Percentiles rank a stretch among this genome's conserved stretches.
phyloP scores from a whole-genome alignment of 768 basidiomycete species.

The Suillus hirtellus region DNA sequence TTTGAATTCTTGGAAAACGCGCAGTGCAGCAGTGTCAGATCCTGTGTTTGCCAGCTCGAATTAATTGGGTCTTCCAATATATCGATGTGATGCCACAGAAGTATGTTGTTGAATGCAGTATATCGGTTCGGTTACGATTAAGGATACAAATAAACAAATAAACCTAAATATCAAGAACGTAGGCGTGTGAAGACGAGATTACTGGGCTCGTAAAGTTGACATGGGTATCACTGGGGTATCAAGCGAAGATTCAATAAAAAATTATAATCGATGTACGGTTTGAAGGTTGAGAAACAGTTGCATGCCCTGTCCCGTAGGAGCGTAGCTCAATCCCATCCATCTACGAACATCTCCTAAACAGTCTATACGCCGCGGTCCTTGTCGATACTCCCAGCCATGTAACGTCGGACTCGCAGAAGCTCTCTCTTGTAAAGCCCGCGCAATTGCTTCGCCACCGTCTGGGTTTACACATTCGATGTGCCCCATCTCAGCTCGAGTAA shows the following conservation, averaged over 20 bases:
- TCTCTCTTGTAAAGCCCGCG: conserved; percentile 35
- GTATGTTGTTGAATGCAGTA: background rate
- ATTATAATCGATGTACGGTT: background rate
- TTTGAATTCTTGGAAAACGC: too few relatives aligned
- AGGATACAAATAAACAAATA: background rate
- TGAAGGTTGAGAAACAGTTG: conserved; percentile 3
- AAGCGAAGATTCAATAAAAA: background rate
- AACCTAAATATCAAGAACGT: too few relatives aligned
- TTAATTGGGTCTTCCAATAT: background rate
- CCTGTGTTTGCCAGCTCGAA: background rate
- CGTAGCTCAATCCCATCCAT: conserved; percentile 5
- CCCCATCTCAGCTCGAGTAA: conserved; percentile 35
- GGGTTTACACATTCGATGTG: conserved; percentile 21
- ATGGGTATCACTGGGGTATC: background rate
- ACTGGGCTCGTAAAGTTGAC: background rate
- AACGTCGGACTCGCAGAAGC: conserved; percentile 41
- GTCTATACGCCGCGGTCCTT: conserved; percentile 51
- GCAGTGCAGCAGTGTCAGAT: too few relatives aligned
- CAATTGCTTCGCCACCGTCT: conserved; percentile 23
- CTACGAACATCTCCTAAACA: conserved; percentile 40
- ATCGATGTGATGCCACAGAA: too few relatives aligned
- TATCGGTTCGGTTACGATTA: background rate
- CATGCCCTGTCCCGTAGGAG: conserved; percentile 6
- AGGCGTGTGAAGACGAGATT: too few relatives aligned
- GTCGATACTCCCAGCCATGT: conserved; percentile 36